Evolutionary conservation across 108 stramenopile genomes (phyloP).

Genomic region (Tribonema minus): DNA sequence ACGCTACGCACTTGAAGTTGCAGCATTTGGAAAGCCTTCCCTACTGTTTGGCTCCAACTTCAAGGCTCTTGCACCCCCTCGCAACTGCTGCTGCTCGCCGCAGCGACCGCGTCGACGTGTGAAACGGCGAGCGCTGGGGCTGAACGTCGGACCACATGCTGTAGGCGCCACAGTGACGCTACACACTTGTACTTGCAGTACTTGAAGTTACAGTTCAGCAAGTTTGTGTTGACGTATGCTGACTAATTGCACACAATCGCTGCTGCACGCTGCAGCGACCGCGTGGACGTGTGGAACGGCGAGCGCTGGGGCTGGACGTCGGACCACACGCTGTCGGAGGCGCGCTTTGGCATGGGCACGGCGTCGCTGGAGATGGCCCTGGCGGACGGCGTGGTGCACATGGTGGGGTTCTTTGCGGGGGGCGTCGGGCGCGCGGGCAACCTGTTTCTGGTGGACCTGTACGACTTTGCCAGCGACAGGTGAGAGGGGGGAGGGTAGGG

Average conservation of each 20-base stretch:
- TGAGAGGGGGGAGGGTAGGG: no score
- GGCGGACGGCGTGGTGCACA: not conserved
- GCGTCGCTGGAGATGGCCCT: constrained; percentile 8
- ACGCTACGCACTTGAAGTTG: no score
- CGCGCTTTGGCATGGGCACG: constrained; percentile 9
- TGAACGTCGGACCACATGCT: constrained; percentile 10
- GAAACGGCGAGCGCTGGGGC: constrained; percentile 10
- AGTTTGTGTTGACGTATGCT: no score
- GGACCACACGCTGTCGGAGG: constrained; percentile 26
- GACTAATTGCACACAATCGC: no score
- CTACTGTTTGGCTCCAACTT: no score
- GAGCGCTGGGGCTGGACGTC: constrained; percentile 4
- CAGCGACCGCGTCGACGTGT: constrained; percentile 37
- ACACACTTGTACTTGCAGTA: no score
- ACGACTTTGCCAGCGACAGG: constrained; percentile 10
- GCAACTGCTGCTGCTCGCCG: no score
- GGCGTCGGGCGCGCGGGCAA: constrained; percentile 10
- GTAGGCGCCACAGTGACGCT: not conserved
- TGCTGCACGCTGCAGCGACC: constrained; percentile 26
- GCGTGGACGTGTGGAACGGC: constrained; percentile 42
- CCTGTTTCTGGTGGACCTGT: constrained; percentile 23
- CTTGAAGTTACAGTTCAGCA: no score
- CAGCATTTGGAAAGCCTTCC: no score
- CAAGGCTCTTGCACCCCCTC: no score
- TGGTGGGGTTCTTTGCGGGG: constrained; percentile 23